These are phyloP conservation scores for Solanum corneliomulleri DNA, from an alignment of 257 asterid species.

Conservation along the genomic window DNA sequence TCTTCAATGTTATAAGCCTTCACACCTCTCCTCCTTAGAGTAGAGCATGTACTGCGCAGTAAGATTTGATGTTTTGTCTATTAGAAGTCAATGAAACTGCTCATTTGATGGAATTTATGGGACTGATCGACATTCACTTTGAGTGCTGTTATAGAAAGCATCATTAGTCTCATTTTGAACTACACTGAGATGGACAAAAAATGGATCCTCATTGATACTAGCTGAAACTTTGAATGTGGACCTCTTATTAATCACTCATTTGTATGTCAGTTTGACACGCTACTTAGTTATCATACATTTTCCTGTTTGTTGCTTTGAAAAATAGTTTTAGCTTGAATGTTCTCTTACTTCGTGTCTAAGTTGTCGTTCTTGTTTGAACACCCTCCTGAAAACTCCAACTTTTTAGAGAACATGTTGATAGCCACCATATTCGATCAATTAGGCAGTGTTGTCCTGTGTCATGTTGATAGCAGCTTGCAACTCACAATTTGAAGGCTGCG, in stretches of 20 bases:
- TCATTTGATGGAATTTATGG: background rate
- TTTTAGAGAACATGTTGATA: background rate
- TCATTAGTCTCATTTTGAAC: background rate
- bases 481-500: background rate
- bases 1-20: background rate
- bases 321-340: background rate
- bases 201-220: background rate
- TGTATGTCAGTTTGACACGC: background rate
- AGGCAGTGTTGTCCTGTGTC: background rate
- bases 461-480: background rate
- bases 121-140: background rate
- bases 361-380: background rate
- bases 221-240: background rate
- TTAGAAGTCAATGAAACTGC: background rate
- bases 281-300: background rate
- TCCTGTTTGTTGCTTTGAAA: background rate
- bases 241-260: background rate
- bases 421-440: background rate
- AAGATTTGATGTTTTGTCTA: background rate
- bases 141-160: background rate
- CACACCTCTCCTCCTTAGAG: background rate
- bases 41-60: background rate
- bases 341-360: background rate
- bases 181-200: background rate
- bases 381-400: background rate